These are phyloP conservation scores for Exophiala spinifera DNA, from an alignment of 2,329 filamentous ascomycete species.

Conservation along the genomic window DNA sequence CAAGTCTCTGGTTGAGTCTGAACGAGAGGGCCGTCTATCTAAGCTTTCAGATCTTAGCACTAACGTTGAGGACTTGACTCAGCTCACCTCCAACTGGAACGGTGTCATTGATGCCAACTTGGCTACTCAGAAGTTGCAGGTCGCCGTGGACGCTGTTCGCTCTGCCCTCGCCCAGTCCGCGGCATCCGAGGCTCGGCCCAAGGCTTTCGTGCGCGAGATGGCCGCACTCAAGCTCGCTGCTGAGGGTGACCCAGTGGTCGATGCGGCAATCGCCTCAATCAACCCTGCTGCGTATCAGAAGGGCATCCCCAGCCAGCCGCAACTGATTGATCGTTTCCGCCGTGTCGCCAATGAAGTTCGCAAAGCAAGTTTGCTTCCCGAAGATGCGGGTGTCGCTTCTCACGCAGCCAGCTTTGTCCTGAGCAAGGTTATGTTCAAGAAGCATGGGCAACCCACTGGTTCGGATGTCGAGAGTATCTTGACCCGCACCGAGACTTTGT, in stretches of 20 bases:
- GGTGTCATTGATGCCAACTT: constrained; percentile 85
- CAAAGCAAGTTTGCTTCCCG: constrained; percentile 88
- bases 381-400: constrained; percentile 89
- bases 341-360: constrained; percentile 87
- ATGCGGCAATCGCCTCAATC: constrained; percentile 93
- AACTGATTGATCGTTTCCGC: constrained; percentile 93
- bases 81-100: constrained; percentile 85
- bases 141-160: constrained; percentile 90
- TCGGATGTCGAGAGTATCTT: constrained; percentile 93
- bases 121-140: constrained; percentile 91
- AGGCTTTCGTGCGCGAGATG: constrained; percentile 87
- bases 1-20: constrained; percentile 76
- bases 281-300: constrained; percentile 91
- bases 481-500: constrained; percentile 78
- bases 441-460: constrained; percentile 77
- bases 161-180: constrained; percentile 73
- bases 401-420: constrained; percentile 87
- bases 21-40: constrained; percentile 81
- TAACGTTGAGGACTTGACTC: constrained; percentile 78
- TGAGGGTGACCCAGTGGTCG: constrained; percentile 76
- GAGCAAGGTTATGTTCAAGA: constrained; percentile 95
- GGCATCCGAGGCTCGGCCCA: constrained; percentile 51
- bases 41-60: constrained; percentile 77
- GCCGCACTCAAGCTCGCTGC: constrained; percentile 93
- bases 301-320: constrained; percentile 76